Evolutionary conservation across 495 filamentous ascomycete genomes (phyloP).

Genomic region (Penicillium crystallinum): DNA sequence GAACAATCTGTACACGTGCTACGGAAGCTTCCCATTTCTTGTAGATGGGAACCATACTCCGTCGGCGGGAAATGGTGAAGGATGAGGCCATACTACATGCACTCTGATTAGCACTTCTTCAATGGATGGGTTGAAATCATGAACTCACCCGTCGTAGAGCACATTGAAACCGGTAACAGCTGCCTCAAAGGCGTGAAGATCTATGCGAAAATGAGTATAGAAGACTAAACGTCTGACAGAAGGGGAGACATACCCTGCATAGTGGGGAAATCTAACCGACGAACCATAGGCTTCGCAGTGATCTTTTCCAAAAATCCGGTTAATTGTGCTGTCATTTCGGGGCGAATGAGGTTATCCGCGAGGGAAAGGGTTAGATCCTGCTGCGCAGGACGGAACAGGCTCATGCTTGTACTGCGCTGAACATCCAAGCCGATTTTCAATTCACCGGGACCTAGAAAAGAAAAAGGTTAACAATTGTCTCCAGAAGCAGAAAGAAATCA

Average conservation of each 20-base stretch:
- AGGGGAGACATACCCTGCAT: constrained; percentile 30
- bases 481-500: not conserved
- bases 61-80: constrained; percentile 76
- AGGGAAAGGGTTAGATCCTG: constrained; percentile 64
- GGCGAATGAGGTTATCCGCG: constrained; percentile 55
- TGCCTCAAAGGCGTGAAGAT: constrained; percentile 70
- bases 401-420: constrained; percentile 53
- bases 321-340: constrained; percentile 52
- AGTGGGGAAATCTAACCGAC: constrained; percentile 38
- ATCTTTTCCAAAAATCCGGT: constrained; percentile 46
- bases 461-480: constrained; percentile 9
- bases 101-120: not conserved
- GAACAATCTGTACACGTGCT: constrained; percentile 73
- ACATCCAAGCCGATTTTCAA: constrained; percentile 59
- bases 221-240: not conserved
- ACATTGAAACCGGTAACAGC: constrained; percentile 74
- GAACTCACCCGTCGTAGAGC: constrained; percentile 59
- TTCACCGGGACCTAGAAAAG: constrained; percentile 54
- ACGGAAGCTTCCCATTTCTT: constrained; percentile 80
- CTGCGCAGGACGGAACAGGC: constrained; percentile 59
- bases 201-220: constrained; percentile 39
- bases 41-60: constrained; percentile 83
- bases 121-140: not conserved
- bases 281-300: constrained; percentile 36
- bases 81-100: constrained; percentile 52